Evolutionary conservation across 2,329 filamentous ascomycete species (phyloP), one percentile per base, ranked within the genome.

Genomic region (Magnaporthiopsis poae): DNA sequence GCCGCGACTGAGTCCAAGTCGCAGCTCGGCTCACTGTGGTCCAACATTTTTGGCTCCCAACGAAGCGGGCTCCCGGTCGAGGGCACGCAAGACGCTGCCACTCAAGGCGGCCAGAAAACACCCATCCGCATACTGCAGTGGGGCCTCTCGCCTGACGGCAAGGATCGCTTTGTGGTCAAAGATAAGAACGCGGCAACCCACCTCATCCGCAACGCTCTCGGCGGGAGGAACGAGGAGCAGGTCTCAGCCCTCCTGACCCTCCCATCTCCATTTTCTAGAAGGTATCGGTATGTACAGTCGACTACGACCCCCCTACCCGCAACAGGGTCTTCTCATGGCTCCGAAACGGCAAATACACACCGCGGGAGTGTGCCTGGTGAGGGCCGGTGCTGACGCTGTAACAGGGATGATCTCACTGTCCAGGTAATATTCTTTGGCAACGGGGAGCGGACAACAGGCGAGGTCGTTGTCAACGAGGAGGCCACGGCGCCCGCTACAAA

Each of bases 391-490:
- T 61, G 18, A 61, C 60, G 65, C 71, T 67, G 72, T 68, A 63
- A 72, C 62, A 94, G 92, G 71, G 95, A 99, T 75, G 95, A 99
- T 75, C 80, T 99, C 69, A 99, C 95, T 0, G 94, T 99, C 21
- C 92, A 99, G 77, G 95, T 99, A 68, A 96, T 99, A 74, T 99
- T 99, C 84, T 99, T 99, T 73, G 95, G 95, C 68, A 87, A 96
- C 71, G 86, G 89, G 52, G 81, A 88, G 65, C 35, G 60, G 31
- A 88, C 88, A 75, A 90, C 84, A 36, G 92, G 93, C 52, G 88
- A 89, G 69, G 89, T 98, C 5, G 85, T 89, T 5, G 77, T 96
- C 67, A 99, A 98, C 77, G 82, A 89, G 70, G 94, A 97, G 73
- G 95, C 95, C 1, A 96, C 89, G 68, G 91, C 90, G 59, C 76